phyloP scores from a whole-genome alignment of 176 grass and related monocot genomes.

The Alloteropsis semialata region DNA sequence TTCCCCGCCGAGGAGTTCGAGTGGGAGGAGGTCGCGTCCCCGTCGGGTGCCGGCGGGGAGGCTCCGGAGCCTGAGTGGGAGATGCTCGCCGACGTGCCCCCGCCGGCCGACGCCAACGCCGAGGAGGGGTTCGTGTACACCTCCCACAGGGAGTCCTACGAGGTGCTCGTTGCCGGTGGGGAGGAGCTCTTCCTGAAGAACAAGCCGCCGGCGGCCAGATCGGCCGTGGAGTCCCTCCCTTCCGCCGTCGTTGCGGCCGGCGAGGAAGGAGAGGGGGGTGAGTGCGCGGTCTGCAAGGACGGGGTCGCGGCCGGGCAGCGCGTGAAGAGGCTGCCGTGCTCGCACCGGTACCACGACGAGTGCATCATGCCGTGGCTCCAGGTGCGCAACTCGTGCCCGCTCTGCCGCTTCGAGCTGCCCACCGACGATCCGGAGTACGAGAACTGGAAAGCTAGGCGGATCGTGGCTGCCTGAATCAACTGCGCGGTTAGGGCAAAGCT shows the following conservation, averaged over 20 bases:
- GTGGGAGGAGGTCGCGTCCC: conserved; percentile 65
- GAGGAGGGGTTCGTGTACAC: conserved; percentile 80
- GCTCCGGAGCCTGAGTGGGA: conserved; percentile 57
- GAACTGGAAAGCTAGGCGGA: conserved; percentile 45
- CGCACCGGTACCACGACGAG: conserved; percentile 77
- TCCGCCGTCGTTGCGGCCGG: conserved; percentile 37
- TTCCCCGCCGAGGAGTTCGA: conserved; percentile 49
- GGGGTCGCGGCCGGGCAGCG: conserved; percentile 37
- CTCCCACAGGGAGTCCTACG: conserved; percentile 45
- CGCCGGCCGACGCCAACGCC: conserved; percentile 10
- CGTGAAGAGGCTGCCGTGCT: conserved; percentile 76
- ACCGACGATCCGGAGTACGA: conserved; percentile 89
- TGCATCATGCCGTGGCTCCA: conserved; percentile 90
- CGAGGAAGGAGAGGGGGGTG: conserved; percentile 39
- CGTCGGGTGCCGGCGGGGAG: conserved; percentile 4
- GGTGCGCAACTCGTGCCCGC: conserved; percentile 89
- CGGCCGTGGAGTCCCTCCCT: conserved; percentile 48
- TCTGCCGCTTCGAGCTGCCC: conserved; percentile 85
- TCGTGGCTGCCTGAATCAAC: conserved; percentile 3
- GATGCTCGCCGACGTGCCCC: conserved; percentile 45
- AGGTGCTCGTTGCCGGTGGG: conserved; percentile 61
- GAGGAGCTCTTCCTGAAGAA: conserved; percentile 53
- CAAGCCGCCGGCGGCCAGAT: conserved; percentile 55
- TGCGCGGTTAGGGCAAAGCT: not conserved
- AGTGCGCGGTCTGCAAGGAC: conserved; percentile 89